Evolutionary conservation across 2,329 filamentous ascomycete genomes (phyloP).

Genomic region (Neofusicoccum parvum): DNA sequence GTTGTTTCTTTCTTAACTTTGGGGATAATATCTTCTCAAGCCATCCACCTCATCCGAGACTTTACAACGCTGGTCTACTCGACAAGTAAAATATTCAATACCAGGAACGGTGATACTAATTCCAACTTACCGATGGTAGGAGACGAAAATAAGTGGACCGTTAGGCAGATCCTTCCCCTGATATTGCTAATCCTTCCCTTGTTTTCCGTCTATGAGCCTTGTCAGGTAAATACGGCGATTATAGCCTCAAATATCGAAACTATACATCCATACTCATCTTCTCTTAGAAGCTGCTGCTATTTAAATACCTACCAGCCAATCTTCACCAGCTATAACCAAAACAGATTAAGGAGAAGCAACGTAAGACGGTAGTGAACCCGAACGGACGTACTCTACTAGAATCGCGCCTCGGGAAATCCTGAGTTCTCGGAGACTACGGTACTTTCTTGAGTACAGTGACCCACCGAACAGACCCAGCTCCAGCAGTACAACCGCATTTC

Average conservation of each 20-base stretch:
- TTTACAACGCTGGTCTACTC: background rate
- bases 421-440: background rate
- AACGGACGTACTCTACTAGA: background rate
- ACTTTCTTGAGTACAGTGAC: background rate
- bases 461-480: background rate
- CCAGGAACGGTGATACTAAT: background rate
- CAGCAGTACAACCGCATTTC: background rate
- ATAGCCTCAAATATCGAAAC: background rate
- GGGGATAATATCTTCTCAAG: background rate
- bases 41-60: background rate
- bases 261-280: too few relatives aligned
- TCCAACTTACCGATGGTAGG: background rate
- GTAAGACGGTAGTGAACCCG: too few relatives aligned
- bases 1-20: background rate
- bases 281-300: too few relatives aligned
- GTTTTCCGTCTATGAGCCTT: background rate
- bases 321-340: background rate
- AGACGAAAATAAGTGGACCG: constrained; percentile 6
- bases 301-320: background rate
- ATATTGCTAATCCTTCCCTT: constrained; percentile 1
- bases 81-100: background rate
- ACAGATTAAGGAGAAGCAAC: background rate
- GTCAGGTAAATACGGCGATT: background rate
- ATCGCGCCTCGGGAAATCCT: background rate
- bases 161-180: constrained; percentile 2